A percentile compares a stretch with the other conserved stretches of the same genome.
These are phyloP conservation scores for Phylloporus sp. DNA, from an alignment of 768 basidiomycete species.

Conservation along the genomic window DNA sequence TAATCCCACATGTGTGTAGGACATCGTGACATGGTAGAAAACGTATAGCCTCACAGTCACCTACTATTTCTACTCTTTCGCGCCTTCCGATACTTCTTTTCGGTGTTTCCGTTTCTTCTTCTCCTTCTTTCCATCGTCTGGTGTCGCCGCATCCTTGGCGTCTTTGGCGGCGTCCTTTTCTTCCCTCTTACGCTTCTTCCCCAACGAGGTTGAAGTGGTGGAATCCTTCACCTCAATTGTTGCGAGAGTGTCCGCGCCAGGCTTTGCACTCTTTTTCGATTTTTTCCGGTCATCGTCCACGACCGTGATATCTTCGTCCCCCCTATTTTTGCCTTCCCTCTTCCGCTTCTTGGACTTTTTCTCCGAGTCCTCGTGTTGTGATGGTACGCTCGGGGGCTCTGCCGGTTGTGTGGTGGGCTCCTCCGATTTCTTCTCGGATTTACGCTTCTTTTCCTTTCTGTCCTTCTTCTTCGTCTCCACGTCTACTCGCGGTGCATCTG, in stretches of 20 bases:
- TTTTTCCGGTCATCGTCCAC: slow-evolving; percentile 19
- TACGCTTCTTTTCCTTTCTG: slow-evolving; percentile 18
- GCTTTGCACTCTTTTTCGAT: slow-evolving; percentile 19
- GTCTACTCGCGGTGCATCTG: neutral
- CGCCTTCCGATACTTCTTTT: slow-evolving; percentile 1
- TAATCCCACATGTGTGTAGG: no score
- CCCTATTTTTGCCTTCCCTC: slow-evolving; percentile 14
- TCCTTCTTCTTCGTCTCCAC: neutral
- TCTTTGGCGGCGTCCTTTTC: slow-evolving; percentile 8
- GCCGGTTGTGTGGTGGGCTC: slow-evolving; percentile 18
- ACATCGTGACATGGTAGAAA: no score
- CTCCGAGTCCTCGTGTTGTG: slow-evolving; percentile 6
- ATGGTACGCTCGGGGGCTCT: slow-evolving; percentile 5
- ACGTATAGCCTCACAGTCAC: no score
- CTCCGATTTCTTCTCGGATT: slow-evolving; percentile 9
- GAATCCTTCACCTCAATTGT: slow-evolving; percentile 13
- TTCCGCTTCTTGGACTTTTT: slow-evolving; percentile 35
- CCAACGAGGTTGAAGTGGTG: slow-evolving; percentile 1
- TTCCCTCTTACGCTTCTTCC: slow-evolving; percentile 26
- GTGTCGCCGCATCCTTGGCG: slow-evolving; percentile 9
- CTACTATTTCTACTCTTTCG: slow-evolving; percentile 2
- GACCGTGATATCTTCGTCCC: slow-evolving; percentile 7
- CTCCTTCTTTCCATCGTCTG: slow-evolving; percentile 22
- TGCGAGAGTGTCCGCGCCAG: slow-evolving; percentile 3
- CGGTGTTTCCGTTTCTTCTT: slow-evolving; percentile 30